Percentiles rank a stretch among this genome's conserved stretches.
phyloP scores from a whole-genome alignment of 75 land plant species.

The Gnetum montanum region DNA sequence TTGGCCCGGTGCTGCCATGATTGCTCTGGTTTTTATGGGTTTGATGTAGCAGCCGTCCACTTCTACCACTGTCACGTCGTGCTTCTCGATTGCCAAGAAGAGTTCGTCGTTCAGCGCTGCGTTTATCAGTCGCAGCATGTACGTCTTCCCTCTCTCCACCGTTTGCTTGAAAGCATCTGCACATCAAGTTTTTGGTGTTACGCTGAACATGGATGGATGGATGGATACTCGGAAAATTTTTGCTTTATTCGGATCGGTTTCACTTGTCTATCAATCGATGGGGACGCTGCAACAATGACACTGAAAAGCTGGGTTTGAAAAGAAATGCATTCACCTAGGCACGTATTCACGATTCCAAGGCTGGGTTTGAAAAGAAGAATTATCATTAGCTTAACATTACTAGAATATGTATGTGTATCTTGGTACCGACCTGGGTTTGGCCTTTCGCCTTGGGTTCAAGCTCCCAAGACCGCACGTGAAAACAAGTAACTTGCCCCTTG shows the following conservation, averaged over 20 bases:
- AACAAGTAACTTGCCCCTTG: too few relatives aligned
- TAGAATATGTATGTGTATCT: too few relatives aligned
- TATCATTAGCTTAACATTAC: too few relatives aligned
- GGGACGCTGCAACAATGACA: background rate
- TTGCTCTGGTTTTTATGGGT: constrained; percentile 29
- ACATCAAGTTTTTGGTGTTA: too few relatives aligned
- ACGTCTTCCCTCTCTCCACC: constrained; percentile 36
- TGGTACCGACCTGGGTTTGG: too few relatives aligned
- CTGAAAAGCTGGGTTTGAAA: background rate
- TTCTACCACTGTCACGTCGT: constrained; percentile 56
- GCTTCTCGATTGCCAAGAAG: constrained; percentile 52
- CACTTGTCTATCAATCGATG: background rate
- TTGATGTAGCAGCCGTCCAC: constrained; percentile 51
- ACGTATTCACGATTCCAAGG: too few relatives aligned
- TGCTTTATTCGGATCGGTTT: background rate
- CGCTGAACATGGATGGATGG: too few relatives aligned
- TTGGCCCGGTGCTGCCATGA: constrained; percentile 71
- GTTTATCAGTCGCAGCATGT: constrained; percentile 52
- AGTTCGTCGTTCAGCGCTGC: constrained; percentile 49
- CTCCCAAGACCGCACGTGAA: too few relatives aligned
- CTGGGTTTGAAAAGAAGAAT: too few relatives aligned
- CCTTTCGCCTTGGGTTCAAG: too few relatives aligned
- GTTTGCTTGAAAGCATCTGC: constrained; percentile 36
- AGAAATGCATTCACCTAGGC: too few relatives aligned
- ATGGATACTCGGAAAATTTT: too few relatives aligned